Base-by-base conservation (phyloP, 345 rosid genomes). In the Melaleuca alternifolia region DNA sequence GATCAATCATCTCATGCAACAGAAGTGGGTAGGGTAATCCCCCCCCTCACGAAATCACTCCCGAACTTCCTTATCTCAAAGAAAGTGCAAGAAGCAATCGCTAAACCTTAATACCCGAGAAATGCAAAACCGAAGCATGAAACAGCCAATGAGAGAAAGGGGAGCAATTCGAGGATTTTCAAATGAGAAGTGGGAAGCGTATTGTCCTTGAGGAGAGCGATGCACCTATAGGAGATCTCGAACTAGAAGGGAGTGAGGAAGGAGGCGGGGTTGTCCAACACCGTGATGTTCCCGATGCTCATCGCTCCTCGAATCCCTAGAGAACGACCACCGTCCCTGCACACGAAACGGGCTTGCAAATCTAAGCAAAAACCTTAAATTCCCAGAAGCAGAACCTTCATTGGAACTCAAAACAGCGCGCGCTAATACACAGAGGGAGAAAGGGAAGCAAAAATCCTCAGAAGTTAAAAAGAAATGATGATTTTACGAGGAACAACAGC, bases 221-320 rank as follows among this genome's bases (percentile, higher is more conserved):
- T 91, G 86, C 99, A 95, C 93, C 96, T 99, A 87, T 97, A 97
- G 26, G 99, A 96, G 87, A 97, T 96, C 92, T 97, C 99, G 90
- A 97, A 97, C 94, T 96, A 98, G 89, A 97, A 95, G 1, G 99
- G 98, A 86, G 94, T 91, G 85, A 92, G 89, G 87, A 97, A 97
- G 11, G 96, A 93, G 44, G 99, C 98, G 11, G 99, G 99, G 76
- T 97, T 97, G 54, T 97, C 99, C 89, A 97, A 85, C 1, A 97
- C 99, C 84, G 96, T 84, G 52, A 97, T 91, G 75, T 96, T 97
- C 84, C 96, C 96, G 14, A 98, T 98, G 86, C 99, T 97, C 98
- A 96, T 96, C 83, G 54, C 92, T 23, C 51, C 46, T 56, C 54
- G 46, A 65, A 65, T 65, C 77, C 16, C 46, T 44, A 18, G 33